Percentiles rank a stretch among this genome's conserved stretches.
phyloP scores from a whole-genome alignment of 129 eudicot genomes.

The Daucus carota region DH1_v3.0 NC_030388.2:13576501-13577000 shows the following conservation, averaged over 20 bases:
- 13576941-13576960: background rate
- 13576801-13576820: slow-evolving; percentile 1
- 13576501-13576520: no score
- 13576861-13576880: background rate
- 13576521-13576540: no score
- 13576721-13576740: no score
- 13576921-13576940: background rate
- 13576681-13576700: background rate
- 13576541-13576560: no score
- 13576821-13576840: background rate
- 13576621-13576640: no score
- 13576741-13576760: background rate
- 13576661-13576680: no score
- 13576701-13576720: background rate
- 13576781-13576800: background rate
- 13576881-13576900: background rate
- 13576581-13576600: no score
- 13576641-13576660: no score
- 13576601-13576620: no score
- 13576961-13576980: background rate
- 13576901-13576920: background rate
- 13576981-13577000: no score
- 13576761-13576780: background rate
- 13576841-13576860: background rate
- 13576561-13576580: no score